phyloP scores from a whole-genome alignment of 2,329 filamentous ascomycete species.

The Diaporthe australafricana region DNA sequence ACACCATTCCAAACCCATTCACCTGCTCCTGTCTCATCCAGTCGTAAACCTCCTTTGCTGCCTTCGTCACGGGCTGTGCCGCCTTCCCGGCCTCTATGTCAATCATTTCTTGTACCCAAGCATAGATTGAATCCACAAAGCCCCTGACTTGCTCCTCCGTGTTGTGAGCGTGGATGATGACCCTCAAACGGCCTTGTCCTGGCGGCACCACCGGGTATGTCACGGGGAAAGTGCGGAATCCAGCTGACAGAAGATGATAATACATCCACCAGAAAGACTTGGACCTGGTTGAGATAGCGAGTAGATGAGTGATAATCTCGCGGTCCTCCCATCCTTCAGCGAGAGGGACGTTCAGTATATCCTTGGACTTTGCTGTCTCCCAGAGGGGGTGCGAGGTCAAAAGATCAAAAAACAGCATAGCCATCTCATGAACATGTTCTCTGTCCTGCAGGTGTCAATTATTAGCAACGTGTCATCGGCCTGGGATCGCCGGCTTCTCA shows the following conservation, averaged over 20 bases:
- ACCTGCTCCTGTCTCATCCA: conserved; percentile 12
- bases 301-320: not conserved
- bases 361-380: not conserved
- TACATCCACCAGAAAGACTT: conserved; percentile 38
- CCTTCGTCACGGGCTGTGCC: conserved; percentile 36
- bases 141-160: conserved; percentile 47
- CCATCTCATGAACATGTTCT: not conserved
- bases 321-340: conserved; percentile 4
- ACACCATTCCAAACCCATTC: not conserved
- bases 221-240: conserved; percentile 43
- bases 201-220: conserved; percentile 52
- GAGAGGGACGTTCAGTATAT: not conserved
- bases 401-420: not conserved
- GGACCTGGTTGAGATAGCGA: not conserved
- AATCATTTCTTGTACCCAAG: conserved; percentile 48
- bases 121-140: conserved; percentile 45
- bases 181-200: conserved; percentile 49
- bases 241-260: conserved; percentile 37
- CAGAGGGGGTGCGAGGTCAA: not conserved
- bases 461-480: not conserved
- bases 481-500: too few relatives aligned
- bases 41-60: conserved; percentile 40
- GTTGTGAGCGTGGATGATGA: conserved; percentile 54
- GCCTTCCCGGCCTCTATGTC: conserved; percentile 41
- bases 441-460: not conserved